Percentiles rank a stretch among this genome's conserved stretches.
Evolutionary conservation across 306 rosid genomes (phyloP).

Genomic region (Casuarina cunninghamiana): DNA sequence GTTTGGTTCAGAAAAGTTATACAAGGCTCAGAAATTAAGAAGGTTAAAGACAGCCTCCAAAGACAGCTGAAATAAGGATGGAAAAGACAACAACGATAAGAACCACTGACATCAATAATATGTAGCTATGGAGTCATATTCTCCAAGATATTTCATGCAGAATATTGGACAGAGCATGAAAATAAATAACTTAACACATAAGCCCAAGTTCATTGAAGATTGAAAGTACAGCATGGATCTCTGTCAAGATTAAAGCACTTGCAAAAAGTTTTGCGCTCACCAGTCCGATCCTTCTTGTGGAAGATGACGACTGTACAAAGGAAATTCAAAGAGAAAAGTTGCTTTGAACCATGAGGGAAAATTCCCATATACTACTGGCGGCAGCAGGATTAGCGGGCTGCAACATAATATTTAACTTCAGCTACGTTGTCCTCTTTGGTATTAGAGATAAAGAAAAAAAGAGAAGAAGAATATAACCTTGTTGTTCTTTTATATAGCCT

Average conservation of each 20-base stretch:
- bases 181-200: background rate
- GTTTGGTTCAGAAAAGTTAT: too few species aligned
- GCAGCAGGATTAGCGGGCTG: slow-evolving; percentile 92
- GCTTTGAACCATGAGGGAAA: slow-evolving; percentile 80
- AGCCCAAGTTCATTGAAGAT: background rate
- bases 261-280: slow-evolving; percentile 52
- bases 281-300: slow-evolving; percentile 49
- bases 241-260: slow-evolving; percentile 1
- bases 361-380: slow-evolving; percentile 62
- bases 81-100: background rate
- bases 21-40: background rate
- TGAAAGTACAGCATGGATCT: background rate
- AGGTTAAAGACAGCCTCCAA: background rate
- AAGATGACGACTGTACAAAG: slow-evolving; percentile 73
- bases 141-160: background rate
- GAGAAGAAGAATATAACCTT: slow-evolving; percentile 47
- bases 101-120: background rate
- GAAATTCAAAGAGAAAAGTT: slow-evolving; percentile 72
- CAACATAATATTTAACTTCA: slow-evolving; percentile 31
- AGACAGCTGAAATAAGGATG: background rate
- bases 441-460: slow-evolving; percentile 8
- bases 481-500: slow-evolving; percentile 67
- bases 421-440: slow-evolving; percentile 27
- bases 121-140: background rate
- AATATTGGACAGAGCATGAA: background rate